phyloP scores from a whole-genome alignment of 2,329 filamentous ascomycete genomes.

The Aspergillus puulaauensis region DNA sequence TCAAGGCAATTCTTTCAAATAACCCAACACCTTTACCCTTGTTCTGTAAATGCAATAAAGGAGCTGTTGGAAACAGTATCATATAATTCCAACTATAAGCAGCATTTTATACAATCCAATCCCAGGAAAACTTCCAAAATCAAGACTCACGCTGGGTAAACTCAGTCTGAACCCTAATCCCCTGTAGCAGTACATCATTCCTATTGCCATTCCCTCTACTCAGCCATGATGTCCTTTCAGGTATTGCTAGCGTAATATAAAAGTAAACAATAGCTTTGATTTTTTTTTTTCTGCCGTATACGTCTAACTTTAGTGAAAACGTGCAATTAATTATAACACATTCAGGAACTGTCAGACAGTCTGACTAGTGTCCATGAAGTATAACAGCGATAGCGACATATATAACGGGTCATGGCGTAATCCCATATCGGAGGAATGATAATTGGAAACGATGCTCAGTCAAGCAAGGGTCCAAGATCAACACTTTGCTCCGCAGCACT shows the following conservation, averaged over 20 bases:
- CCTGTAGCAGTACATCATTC: no score
- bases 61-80: no score
- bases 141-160: no score
- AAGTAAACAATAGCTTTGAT: not conserved
- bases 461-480: conserved; percentile 3
- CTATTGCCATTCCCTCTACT: no score
- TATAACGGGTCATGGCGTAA: conserved; percentile 6
- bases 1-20: no score
- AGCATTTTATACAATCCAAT: no score
- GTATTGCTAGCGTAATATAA: not conserved
- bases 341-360: not conserved
- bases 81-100: no score
- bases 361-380: conserved; percentile 4
- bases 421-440: not conserved
- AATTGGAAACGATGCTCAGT: not conserved
- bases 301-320: not conserved
- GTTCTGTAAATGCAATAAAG: no score
- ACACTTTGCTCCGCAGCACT: not conserved
- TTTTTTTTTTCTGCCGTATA: not conserved
- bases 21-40: no score
- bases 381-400: conserved; percentile 10
- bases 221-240: no score
- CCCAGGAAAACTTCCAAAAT: no score
- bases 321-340: not conserved
- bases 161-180: no score